Percentiles rank a stretch among this genome's conserved stretches.
phyloP scores from a whole-genome alignment of 2,329 filamentous ascomycete species.

The Ilyonectria robusta region DNA sequence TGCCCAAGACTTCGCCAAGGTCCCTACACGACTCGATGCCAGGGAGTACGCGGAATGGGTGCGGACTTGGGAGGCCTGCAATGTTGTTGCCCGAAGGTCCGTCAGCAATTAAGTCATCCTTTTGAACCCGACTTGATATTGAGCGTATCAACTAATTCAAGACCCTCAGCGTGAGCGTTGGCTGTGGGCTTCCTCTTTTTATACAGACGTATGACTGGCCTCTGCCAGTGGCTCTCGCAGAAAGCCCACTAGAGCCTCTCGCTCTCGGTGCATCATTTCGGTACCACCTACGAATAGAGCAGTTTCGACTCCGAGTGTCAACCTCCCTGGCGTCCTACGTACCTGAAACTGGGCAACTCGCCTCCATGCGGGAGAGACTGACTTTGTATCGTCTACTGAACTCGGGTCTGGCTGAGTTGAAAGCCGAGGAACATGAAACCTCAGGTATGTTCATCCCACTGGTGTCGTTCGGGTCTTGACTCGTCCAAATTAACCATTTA shows the following conservation, averaged over 20 bases:
- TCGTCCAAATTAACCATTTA: too few relatives aligned
- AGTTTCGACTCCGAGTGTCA: constrained; percentile 7
- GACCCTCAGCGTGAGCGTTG: constrained; percentile 14
- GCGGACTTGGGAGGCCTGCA: constrained; percentile 28
- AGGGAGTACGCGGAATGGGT: constrained; percentile 24
- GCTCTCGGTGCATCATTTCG: neutral
- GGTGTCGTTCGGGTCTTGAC: too few relatives aligned
- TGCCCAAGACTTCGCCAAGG: constrained; percentile 38
- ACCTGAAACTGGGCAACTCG: neutral
- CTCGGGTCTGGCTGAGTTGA: neutral
- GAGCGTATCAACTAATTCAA: neutral
- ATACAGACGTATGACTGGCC: constrained; percentile 1
- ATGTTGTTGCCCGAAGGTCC: constrained; percentile 20
- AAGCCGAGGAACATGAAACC: neutral
- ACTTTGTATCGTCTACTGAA: constrained; percentile 7
- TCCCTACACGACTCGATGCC: constrained; percentile 3
- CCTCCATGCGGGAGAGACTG: neutral
- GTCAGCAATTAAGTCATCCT: neutral
- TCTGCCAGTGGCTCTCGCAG: neutral
- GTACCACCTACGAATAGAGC: constrained; percentile 2
- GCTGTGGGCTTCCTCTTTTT: constrained; percentile 19
- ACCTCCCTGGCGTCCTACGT: neutral
- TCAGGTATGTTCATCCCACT: too few relatives aligned
- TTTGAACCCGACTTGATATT: too few relatives aligned
- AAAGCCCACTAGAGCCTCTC: neutral